Percentiles rank a stretch among this genome's conserved stretches.
phyloP scores from a whole-genome alignment of 805 yeast genomes.

The Barnettozyma vustinii region DNA sequence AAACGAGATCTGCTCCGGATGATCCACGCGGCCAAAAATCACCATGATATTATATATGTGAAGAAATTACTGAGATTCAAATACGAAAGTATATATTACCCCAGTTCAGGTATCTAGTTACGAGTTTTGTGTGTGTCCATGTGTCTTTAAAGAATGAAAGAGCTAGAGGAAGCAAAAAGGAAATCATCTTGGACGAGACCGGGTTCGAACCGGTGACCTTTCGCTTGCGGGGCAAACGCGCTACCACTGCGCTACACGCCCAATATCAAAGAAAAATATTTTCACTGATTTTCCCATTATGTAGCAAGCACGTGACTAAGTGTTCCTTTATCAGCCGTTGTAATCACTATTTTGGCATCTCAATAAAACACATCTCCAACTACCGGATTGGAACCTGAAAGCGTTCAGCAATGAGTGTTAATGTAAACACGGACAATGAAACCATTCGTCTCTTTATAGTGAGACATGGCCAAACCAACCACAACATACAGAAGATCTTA shows the following conservation, averaged over 20 bases:
- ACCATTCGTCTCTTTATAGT: conserved; percentile 52
- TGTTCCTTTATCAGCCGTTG: too few species aligned
- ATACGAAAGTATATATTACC: too few species aligned
- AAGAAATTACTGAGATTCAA: too few species aligned
- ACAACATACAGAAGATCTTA: conserved; percentile 59
- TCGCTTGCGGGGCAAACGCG: conserved; percentile 59
- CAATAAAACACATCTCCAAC: not conserved
- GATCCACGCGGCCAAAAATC: too few species aligned
- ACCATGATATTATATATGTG: too few species aligned
- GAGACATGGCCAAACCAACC: conserved; percentile 83
- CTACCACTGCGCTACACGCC: conserved; percentile 64
- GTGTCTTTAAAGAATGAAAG: too few species aligned
- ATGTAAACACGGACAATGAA: conserved; percentile 10
- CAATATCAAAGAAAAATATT: conserved; percentile 13
- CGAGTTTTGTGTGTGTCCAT: too few species aligned
- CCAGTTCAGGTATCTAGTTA: too few species aligned
- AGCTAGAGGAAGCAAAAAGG: too few species aligned
- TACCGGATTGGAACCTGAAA: not conserved
- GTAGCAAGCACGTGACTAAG: not conserved
- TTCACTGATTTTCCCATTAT: too few species aligned
- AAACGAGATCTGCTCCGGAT: too few species aligned
- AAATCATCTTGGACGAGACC: conserved; percentile 47
- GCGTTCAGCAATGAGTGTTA: conserved; percentile 1
- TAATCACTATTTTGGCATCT: too few species aligned
- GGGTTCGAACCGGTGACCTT: conserved; percentile 60